Conservation (phyloP, 495 filamentous ascomycete genomes). For the Penicillium ochrochloron region DNA sequence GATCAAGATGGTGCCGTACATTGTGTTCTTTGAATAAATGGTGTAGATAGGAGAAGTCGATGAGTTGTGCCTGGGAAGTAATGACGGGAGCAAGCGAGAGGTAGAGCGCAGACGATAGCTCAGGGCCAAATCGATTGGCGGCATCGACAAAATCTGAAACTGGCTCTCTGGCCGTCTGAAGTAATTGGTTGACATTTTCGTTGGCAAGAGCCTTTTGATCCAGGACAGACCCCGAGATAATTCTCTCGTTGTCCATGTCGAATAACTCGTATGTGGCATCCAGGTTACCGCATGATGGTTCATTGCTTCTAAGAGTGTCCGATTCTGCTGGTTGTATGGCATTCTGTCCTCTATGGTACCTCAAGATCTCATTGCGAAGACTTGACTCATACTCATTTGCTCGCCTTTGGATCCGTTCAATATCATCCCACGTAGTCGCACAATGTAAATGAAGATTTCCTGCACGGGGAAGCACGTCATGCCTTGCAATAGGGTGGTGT, state of each 20-base stretch:
- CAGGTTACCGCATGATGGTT: slow-evolving; percentile 13
- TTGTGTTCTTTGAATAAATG: slow-evolving; percentile 77
- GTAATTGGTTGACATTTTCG: slow-evolving; percentile 36
- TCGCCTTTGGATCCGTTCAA: slow-evolving; percentile 63
- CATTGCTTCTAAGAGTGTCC: not conserved
- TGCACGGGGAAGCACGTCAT: slow-evolving; percentile 47
- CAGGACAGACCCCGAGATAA: slow-evolving; percentile 32
- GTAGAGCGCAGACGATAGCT: slow-evolving; percentile 69
- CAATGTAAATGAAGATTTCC: slow-evolving; percentile 66
- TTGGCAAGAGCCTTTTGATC: slow-evolving; percentile 31
- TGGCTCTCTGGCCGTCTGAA: slow-evolving; percentile 26
- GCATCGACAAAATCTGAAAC: slow-evolving; percentile 14
- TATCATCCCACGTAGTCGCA: slow-evolving; percentile 77
- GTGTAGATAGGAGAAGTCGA: slow-evolving; percentile 77
- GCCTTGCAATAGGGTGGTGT: slow-evolving; percentile 71
- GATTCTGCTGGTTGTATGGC: not conserved
- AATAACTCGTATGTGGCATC: slow-evolving; percentile 42
- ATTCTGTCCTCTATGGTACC: slow-evolving; percentile 35
- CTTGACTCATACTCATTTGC: slow-evolving; percentile 66
- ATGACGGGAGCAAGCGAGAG: slow-evolving; percentile 79
- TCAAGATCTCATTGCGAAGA: slow-evolving; percentile 48
- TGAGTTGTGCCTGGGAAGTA: slow-evolving; percentile 70
- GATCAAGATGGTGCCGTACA: slow-evolving; percentile 72
- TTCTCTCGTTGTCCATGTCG: slow-evolving; percentile 41
- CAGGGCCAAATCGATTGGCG: slow-evolving; percentile 60